These are phyloP conservation scores for Hyaloscypha variabilis DNA, from an alignment of 495 filamentous ascomycete species.

Conservation along the genomic window DNA sequence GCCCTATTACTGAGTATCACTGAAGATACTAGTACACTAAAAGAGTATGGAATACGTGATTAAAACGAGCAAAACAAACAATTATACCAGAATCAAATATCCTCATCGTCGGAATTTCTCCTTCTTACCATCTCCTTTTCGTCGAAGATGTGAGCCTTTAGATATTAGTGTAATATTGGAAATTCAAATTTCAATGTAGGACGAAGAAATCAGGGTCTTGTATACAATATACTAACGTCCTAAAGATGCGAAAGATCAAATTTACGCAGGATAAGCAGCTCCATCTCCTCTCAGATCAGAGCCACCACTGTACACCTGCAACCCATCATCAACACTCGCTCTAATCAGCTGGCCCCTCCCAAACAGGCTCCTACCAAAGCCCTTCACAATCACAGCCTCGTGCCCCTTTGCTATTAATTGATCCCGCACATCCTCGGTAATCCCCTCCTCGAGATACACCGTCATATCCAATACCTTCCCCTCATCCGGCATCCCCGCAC, in stretches of 20 bases:
- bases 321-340: constrained; percentile 68
- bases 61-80: too few species aligned
- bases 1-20: too few species aligned
- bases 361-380: constrained; percentile 72
- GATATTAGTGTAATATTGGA: too few species aligned
- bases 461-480: constrained; percentile 45
- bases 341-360: constrained; percentile 90
- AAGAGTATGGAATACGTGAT: too few species aligned
- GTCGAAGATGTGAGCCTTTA: too few species aligned
- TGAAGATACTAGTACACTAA: too few species aligned
- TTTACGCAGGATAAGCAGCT: constrained; percentile 63
- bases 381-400: constrained; percentile 66
- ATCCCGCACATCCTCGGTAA: constrained; percentile 64
- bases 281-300: constrained; percentile 92
- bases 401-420: constrained; percentile 75
- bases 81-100: too few species aligned
- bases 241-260: not conserved
- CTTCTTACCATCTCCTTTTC: too few species aligned
- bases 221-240: too few species aligned
- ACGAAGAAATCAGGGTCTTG: too few species aligned
- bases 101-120: too few species aligned
- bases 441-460: constrained; percentile 86
- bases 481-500: constrained; percentile 50
- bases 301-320: constrained; percentile 76
- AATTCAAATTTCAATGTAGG: too few species aligned